Conservation (phyloP, 1,284 basidiomycete species). For the Ganoderma lucidum region DNA sequence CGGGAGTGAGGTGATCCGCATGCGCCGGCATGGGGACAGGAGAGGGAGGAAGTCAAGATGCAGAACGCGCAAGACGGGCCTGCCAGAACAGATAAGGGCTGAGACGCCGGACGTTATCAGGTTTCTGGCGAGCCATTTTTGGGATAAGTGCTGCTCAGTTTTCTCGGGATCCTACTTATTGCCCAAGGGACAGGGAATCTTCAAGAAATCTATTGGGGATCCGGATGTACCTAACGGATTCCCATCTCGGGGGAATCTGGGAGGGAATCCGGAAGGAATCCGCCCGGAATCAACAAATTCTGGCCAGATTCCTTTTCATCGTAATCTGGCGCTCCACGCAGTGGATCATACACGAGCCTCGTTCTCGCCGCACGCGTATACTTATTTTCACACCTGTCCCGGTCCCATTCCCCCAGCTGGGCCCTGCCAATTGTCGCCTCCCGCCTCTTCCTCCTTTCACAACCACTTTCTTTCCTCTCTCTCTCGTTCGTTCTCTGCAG, state of each 20-base stretch:
- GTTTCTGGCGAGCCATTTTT: background rate
- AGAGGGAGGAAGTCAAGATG: background rate
- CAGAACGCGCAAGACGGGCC: too few relatives aligned
- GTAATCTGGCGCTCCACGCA: background rate
- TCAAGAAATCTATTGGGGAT: background rate
- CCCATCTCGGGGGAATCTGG: background rate
- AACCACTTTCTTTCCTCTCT: background rate
- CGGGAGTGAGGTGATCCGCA: background rate
- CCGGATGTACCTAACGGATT: background rate
- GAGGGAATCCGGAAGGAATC: background rate
- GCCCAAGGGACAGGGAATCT: background rate
- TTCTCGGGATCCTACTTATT: background rate
- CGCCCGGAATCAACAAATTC: background rate
- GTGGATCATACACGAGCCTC: conserved; percentile 20
- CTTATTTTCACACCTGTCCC: conserved; percentile 33
- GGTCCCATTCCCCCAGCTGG: conserved; percentile 7
- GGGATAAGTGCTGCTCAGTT: background rate
- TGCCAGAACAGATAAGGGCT: background rate
- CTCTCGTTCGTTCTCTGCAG: conserved; percentile 18
- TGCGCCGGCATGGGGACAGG: background rate
- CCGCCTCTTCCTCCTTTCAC: conserved; percentile 7
- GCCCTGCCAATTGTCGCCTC: conserved; percentile 24
- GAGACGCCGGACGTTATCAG: background rate
- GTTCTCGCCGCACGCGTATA: conserved; percentile 29
- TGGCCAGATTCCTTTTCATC: background rate